These are phyloP conservation scores for Phanerochaete sordida DNA, from an alignment of 768 basidiomycete species.

Conservation along the genomic window DNA sequence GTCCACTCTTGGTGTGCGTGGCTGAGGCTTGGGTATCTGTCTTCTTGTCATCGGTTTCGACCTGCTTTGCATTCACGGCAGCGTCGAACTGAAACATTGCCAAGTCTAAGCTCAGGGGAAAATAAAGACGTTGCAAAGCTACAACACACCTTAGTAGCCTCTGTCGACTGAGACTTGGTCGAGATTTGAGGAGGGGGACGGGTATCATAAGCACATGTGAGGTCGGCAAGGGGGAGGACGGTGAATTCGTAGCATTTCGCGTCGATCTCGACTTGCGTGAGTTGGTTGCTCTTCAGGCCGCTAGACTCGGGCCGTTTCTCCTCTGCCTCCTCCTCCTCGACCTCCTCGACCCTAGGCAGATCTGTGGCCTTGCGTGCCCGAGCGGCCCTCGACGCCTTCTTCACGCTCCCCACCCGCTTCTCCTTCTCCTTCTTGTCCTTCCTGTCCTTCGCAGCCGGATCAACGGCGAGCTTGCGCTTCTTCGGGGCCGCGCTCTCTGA, in stretches of 20 bases:
- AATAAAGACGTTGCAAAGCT: background rate
- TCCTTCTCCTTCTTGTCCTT: slow-evolving; percentile 17
- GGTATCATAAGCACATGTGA: slow-evolving; percentile 62
- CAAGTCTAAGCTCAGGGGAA: no score
- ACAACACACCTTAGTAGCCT: background rate
- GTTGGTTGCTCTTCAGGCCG: background rate
- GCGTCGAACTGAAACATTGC: background rate
- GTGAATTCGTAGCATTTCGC: slow-evolving; percentile 80
- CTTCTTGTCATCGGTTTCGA: background rate
- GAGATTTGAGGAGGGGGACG: background rate
- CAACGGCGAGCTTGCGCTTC: slow-evolving; percentile 11
- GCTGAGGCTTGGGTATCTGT: background rate
- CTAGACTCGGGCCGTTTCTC: background rate
- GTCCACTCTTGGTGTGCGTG: background rate
- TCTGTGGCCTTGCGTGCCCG: slow-evolving; percentile 46
- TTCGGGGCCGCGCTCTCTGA: slow-evolving; percentile 18
- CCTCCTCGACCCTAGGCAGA: slow-evolving; percentile 59
- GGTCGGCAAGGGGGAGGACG: slow-evolving; percentile 74
- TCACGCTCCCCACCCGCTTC: slow-evolving; percentile 15
- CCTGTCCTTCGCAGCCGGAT: background rate
- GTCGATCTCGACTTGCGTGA: slow-evolving; percentile 53
- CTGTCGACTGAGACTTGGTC: no score
- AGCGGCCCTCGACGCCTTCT: slow-evolving; percentile 17
- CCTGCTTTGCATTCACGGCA: background rate
- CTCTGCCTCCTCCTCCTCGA: slow-evolving; percentile 38